Evolutionary conservation across 1,139 yeast genomes (phyloP).

Genomic region (Blastobotrys petasosporus): DNA sequence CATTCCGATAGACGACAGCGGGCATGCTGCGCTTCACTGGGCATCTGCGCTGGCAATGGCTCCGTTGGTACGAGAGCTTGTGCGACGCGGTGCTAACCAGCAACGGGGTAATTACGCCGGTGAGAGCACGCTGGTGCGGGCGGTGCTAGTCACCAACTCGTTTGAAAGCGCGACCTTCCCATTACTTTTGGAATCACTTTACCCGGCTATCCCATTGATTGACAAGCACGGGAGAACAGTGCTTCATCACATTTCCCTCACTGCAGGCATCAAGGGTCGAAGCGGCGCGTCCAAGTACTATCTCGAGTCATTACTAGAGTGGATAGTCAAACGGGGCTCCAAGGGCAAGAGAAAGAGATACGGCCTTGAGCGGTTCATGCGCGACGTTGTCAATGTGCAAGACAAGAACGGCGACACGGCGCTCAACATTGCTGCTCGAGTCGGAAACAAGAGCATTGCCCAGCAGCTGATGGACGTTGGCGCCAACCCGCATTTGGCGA

Average conservation of each 20-base stretch:
- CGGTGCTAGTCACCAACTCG: conserved; percentile 84
- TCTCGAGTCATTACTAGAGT: conserved; percentile 68
- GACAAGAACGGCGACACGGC: conserved; percentile 81
- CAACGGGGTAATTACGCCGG: conserved; percentile 77
- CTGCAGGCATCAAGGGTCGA: conserved; percentile 67
- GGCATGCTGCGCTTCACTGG: conserved; percentile 94
- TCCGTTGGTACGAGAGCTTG: conserved; percentile 63
- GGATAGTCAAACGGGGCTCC: conserved; percentile 59
- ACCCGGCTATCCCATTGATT: conserved; percentile 67
- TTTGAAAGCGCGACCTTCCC: conserved; percentile 72
- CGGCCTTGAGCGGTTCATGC: conserved; percentile 55
- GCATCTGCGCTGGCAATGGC: conserved; percentile 87
- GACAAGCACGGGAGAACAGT: conserved; percentile 80
- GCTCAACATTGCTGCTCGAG: conserved; percentile 85
- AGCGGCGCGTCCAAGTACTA: conserved; percentile 70
- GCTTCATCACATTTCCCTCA: conserved; percentile 84
- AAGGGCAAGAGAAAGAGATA: conserved; percentile 39
- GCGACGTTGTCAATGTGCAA: conserved; percentile 63
- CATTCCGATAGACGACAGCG: conserved; percentile 85
- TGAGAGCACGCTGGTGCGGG: conserved; percentile 83
- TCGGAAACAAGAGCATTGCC: conserved; percentile 76
- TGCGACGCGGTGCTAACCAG: conserved; percentile 60
- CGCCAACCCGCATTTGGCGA: conserved; percentile 73
- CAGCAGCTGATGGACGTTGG: conserved; percentile 77
- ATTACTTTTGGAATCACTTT: conserved; percentile 60